A percentile compares a stretch with the other conserved stretches of the same genome.
Conservation (phyloP, 2,329 filamentous ascomycete genomes). For the Endothia cerciana region DNA sequence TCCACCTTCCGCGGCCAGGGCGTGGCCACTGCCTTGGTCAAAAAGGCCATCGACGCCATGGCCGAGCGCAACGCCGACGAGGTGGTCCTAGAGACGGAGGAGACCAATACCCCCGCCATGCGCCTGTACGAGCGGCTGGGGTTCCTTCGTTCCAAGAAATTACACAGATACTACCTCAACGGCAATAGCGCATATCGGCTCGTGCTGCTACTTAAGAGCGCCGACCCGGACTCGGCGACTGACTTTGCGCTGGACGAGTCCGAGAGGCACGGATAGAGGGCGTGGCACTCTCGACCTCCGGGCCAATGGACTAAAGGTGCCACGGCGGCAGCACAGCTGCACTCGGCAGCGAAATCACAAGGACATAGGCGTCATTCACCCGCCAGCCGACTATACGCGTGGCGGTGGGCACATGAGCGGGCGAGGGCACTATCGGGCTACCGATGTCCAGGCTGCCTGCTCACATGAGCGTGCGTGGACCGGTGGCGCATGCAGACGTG, state of each 20-base stretch:
- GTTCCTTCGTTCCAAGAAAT: conserved; percentile 87
- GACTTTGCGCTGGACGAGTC: conserved; percentile 41
- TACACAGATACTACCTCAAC: conserved; percentile 95
- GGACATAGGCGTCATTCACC: background rate
- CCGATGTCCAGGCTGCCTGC: background rate
- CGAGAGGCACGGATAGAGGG: conserved; percentile 27
- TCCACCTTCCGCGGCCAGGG: conserved; percentile 80
- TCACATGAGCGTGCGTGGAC: background rate
- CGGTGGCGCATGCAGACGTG: background rate
- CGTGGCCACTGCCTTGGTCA: conserved; percentile 87
- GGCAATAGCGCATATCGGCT: conserved; percentile 93
- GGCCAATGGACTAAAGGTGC: background rate
- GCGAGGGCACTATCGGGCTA: background rate
- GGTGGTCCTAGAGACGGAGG: conserved; percentile 94
- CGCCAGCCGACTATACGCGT: background rate
- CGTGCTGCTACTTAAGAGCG: conserved; percentile 73
- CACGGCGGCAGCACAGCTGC: background rate
- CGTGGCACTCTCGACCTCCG: background rate
- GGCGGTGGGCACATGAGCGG: background rate
- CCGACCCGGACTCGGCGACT: conserved; percentile 45
- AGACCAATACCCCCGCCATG: conserved; percentile 87
- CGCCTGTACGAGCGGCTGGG: conserved; percentile 91
- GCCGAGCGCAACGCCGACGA: conserved; percentile 82
- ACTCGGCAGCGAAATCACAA: background rate
- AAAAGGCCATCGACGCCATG: conserved; percentile 91